Conservation (phyloP, 2,329 filamentous ascomycete species). For the Cytospora piceae region DNA sequence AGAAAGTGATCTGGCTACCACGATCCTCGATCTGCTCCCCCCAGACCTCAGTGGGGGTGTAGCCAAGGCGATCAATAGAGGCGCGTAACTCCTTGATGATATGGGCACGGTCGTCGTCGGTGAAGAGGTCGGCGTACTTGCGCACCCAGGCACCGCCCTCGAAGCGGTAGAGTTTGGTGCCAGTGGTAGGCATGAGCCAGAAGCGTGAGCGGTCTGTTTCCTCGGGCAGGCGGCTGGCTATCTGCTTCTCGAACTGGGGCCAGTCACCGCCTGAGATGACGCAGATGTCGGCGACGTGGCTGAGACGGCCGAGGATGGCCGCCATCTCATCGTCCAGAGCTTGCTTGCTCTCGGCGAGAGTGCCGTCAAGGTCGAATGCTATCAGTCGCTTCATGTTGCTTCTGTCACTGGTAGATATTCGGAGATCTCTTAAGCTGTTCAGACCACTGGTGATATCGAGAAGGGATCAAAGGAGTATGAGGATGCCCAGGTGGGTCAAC, state of each 20-base stretch:
- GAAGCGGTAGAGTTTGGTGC: constrained; percentile 46
- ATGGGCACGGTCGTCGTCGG: constrained; percentile 35
- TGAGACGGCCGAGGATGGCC: constrained; percentile 34
- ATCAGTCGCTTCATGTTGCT: constrained; percentile 25
- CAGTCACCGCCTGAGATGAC: constrained; percentile 48
- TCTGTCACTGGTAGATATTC: neutral
- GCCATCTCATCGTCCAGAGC: constrained; percentile 29
- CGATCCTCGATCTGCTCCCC: constrained; percentile 46
- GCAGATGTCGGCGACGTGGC: constrained; percentile 44
- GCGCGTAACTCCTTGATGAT: constrained; percentile 42
- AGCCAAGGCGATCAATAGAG: constrained; percentile 43
- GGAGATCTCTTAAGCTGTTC: neutral
- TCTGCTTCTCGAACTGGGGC: constrained; percentile 47
- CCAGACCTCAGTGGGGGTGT: constrained; percentile 44
- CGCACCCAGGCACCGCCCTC: constrained; percentile 37
- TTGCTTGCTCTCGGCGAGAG: constrained; percentile 31
- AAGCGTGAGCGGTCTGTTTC: constrained; percentile 42
- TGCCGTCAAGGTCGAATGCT: constrained; percentile 31
- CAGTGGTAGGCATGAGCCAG: constrained; percentile 48
- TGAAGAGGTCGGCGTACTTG: constrained; percentile 46
- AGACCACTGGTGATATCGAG: neutral
- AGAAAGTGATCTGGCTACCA: constrained; percentile 47
- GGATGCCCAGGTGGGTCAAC: neutral
- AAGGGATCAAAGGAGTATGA: neutral
- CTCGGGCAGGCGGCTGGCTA: constrained; percentile 42